Percentiles rank a stretch among this genome's conserved stretches.
Conservation (phyloP, 225 moss, liverwort and hornwort genomes). For the Asterella californica region DNA sequence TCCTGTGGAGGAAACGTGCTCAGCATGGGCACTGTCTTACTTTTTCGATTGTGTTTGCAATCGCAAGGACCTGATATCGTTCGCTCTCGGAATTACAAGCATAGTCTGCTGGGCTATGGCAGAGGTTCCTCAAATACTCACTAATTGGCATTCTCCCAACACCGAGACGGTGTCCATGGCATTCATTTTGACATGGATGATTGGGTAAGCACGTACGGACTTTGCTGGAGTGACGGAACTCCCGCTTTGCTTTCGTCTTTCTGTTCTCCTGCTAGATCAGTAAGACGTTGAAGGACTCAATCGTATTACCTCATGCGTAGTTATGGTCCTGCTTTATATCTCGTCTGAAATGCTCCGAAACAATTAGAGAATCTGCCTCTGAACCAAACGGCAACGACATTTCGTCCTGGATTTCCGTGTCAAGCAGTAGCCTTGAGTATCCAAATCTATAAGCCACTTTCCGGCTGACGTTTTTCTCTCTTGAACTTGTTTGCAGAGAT, state of each 20-base stretch:
- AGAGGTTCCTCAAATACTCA: constrained; percentile 42
- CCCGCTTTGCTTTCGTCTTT: neutral
- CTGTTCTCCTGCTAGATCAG: neutral
- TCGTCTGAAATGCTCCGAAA: neutral
- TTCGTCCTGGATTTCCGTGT: neutral
- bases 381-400: too few relatives aligned
- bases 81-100: constrained; percentile 37
- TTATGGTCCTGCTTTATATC: neutral
- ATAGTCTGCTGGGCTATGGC: constrained; percentile 47
- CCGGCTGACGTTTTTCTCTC: neutral
- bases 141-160: constrained; percentile 27
- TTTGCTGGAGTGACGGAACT: neutral
- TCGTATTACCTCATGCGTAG: neutral
- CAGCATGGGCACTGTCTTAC: constrained; percentile 44
- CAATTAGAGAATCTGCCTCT: neutral
- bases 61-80: constrained; percentile 34
- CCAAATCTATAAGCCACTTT: neutral
- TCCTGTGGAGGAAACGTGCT: constrained; percentile 35
- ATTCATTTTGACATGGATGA: constrained; percentile 52
- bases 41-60: constrained; percentile 42
- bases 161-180: constrained; percentile 37
- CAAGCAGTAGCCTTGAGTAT: neutral
- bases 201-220: constrained; percentile 25
- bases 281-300: neutral
- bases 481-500: constrained; percentile 34